Base-by-base conservation (phyloP, 1,284 basidiomycete species). In the Marasmius oreades region DNA sequence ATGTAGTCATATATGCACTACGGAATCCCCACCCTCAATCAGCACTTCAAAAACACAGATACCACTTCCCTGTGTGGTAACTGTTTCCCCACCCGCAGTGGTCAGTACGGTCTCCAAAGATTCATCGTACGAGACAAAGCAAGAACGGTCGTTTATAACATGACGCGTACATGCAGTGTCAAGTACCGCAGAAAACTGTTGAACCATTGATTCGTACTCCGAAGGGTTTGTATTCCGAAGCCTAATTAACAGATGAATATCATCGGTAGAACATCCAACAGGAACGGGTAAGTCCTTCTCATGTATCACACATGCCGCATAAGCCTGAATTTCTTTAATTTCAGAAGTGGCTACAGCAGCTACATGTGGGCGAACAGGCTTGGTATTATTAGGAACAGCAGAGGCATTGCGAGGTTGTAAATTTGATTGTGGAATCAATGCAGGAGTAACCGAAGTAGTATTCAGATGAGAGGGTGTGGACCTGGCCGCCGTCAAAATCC, bases 91-190 rank as follows among this genome's bases (percentile, higher is more conserved):
- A 51, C 43, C 50, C 0, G 57, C 57, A 2, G 57, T 58, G 1
- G 20, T 26, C 3, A 55, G 47, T 28, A 44, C 8, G 1, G 16
- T 12, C 3, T 24, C 24, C 2, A 20, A 26, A 28, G 31, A 28
- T 3, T 2, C 1, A 12, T 57, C 52, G 36, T 34, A 57, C 11
- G 56, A 42, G 5, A 24, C 22, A 37, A 58, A 58, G n/a, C 12
- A 28, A 1, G 16, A 8, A 11, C 36, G 20, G 20, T 58, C 46
- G 7, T 31, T 24, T n/a, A 58, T 37, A 24, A 58, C 28, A 37
- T 58, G 57, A 20, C 51, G 23, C 36, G 53, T 55, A 36, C 46
- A 55, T 0, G 20, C 57, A 0, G 48, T 51, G 28, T 58, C 53
- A 2, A 52, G 24, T 4, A 58, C 34, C 34, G 47, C 12, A 20